Conservation (phyloP, 2,329 filamentous ascomycete species). For the Exophiala alcalophila region DNA sequence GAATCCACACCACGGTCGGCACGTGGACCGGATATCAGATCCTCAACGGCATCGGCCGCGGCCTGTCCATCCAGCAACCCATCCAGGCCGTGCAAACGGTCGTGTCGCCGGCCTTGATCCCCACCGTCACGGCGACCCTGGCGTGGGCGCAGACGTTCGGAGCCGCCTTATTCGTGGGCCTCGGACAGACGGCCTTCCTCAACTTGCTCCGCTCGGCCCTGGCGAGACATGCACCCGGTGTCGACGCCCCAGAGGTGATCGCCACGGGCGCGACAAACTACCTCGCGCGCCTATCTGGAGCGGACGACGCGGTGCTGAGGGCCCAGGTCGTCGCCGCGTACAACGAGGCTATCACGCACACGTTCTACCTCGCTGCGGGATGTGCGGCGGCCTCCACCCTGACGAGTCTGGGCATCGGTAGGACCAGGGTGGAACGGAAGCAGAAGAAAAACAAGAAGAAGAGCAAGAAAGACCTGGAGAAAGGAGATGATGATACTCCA, state of each 20-base stretch:
- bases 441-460: constrained; percentile 2
- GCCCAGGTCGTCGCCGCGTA: constrained; percentile 33
- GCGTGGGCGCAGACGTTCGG: constrained; percentile 29
- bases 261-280: constrained; percentile 26
- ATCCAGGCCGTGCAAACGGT: constrained; percentile 28
- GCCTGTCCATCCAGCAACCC: constrained; percentile 33
- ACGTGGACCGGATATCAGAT: constrained; percentile 36
- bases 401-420: constrained; percentile 17
- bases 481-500: not conserved
- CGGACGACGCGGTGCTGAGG: not conserved
- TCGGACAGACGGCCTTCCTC: constrained; percentile 28
- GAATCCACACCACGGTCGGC: constrained; percentile 23
- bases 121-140: constrained; percentile 28
- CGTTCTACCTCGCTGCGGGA: constrained; percentile 24
- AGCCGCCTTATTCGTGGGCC: constrained; percentile 27
- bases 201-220: constrained; percentile 20
- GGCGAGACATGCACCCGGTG: constrained; percentile 6
- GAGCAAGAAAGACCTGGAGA: not conserved
- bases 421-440: constrained; percentile 17
- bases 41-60: constrained; percentile 28
- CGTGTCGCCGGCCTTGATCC: constrained; percentile 22
- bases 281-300: constrained; percentile 9
- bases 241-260: constrained; percentile 23
- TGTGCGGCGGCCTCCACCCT: constrained; percentile 8
- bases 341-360: constrained; percentile 22